Conservation (phyloP, 2,329 filamentous ascomycete species). For the Claviceps citrina region DNA sequence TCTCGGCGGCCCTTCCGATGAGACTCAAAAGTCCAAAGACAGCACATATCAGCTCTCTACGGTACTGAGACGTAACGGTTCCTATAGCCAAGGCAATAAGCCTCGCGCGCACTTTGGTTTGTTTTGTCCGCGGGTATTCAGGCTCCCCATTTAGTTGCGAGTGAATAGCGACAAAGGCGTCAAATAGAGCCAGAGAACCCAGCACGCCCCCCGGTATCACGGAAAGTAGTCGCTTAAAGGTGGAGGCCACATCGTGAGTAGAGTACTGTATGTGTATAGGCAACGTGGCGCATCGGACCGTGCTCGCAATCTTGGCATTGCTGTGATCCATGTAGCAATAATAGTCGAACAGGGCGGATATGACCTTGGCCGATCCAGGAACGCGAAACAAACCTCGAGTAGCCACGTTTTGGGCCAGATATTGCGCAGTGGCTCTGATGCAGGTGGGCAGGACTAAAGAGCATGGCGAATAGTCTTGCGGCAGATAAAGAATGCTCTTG, state of each 20-base stretch:
- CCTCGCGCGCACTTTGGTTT: constrained; percentile 43
- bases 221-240: constrained; percentile 50
- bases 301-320: constrained; percentile 36
- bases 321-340: constrained; percentile 38
- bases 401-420: constrained; percentile 40
- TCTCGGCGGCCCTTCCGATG: constrained; percentile 43
- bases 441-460: constrained; percentile 48
- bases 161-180: constrained; percentile 45
- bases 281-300: constrained; percentile 42
- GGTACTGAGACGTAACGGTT: constrained; percentile 42
- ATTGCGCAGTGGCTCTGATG: constrained; percentile 49
- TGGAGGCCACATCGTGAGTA: constrained; percentile 50
- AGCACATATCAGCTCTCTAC: constrained; percentile 48
- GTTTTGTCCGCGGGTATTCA: constrained; percentile 36
- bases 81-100: constrained; percentile 49
- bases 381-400: constrained; percentile 48
- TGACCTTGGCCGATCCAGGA: constrained; percentile 39
- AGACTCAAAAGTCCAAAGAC: constrained; percentile 51
- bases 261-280: constrained; percentile 44
- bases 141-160: constrained; percentile 37
- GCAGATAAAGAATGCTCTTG: constrained; percentile 45
- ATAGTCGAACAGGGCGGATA: constrained; percentile 47
- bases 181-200: constrained; percentile 45
- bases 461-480: constrained; percentile 40
- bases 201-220: constrained; percentile 51